Conservation (phyloP, 768 basidiomycete genomes). For the Leccinellum luteum region DNA sequence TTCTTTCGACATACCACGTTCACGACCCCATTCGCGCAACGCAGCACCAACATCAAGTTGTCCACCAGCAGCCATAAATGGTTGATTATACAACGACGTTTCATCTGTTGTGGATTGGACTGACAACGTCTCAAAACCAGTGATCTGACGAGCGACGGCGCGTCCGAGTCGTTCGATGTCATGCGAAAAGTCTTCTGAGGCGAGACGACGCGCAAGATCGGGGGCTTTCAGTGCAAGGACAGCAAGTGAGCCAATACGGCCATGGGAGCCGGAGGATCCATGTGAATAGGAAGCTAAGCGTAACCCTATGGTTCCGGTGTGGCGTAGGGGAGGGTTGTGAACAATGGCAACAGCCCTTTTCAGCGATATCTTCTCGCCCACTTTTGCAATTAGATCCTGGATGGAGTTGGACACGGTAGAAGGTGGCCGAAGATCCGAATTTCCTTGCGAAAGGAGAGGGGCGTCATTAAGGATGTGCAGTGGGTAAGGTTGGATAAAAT, state of each 20-base stretch:
- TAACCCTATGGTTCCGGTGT: slow-evolving; percentile 38
- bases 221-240: slow-evolving; percentile 52
- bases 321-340: slow-evolving; percentile 36
- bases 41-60: slow-evolving; percentile 35
- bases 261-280: slow-evolving; percentile 50
- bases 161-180: slow-evolving; percentile 66
- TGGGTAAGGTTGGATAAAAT: slow-evolving; percentile 47
- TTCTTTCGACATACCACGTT: slow-evolving; percentile 42
- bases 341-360: slow-evolving; percentile 52
- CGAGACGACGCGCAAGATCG: slow-evolving; percentile 42
- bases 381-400: slow-evolving; percentile 65
- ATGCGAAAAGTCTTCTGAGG: slow-evolving; percentile 47
- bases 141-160: slow-evolving; percentile 79
- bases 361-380: slow-evolving; percentile 77
- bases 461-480: slow-evolving; percentile 56
- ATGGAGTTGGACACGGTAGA: slow-evolving; percentile 62
- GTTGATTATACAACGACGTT: slow-evolving; percentile 66
- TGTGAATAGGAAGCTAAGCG: slow-evolving; percentile 61
- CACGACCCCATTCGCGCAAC: slow-evolving; percentile 53
- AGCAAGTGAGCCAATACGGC: slow-evolving; percentile 59
- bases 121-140: slow-evolving; percentile 70
- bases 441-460: slow-evolving; percentile 56
- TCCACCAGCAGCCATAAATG: slow-evolving; percentile 73
- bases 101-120: slow-evolving; percentile 43
- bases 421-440: slow-evolving; percentile 32